Evolutionary conservation across 2,329 filamentous ascomycete genomes (phyloP).

Genomic region (Aspergillus thermomutatus): DNA sequence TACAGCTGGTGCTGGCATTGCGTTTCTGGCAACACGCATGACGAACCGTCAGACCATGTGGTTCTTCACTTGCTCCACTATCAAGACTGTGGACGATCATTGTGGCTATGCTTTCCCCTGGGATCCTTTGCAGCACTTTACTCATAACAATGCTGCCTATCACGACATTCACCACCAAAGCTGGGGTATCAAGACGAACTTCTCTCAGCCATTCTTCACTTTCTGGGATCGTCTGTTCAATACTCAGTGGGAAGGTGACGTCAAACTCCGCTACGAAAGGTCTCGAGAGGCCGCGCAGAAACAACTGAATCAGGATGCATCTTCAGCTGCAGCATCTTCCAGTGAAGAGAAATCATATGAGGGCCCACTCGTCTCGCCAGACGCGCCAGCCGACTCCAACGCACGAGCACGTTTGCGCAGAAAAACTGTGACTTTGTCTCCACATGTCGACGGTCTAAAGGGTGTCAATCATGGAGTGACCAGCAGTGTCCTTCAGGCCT

Average conservation of each 20-base stretch:
- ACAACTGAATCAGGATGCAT: conserved; percentile 50
- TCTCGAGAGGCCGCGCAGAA: conserved; percentile 55
- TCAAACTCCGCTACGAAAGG: conserved; percentile 57
- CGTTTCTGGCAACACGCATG: conserved; percentile 78
- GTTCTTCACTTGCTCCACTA: conserved; percentile 83
- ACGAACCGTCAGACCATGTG: conserved; percentile 80
- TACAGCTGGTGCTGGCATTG: conserved; percentile 79
- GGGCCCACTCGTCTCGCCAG: conserved; percentile 23
- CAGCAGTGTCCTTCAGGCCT: conserved; percentile 39
- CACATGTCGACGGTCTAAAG: conserved; percentile 33
- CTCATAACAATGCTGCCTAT: conserved; percentile 92
- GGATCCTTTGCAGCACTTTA: conserved; percentile 88
- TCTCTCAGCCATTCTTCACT: conserved; percentile 65
- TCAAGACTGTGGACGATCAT: conserved; percentile 98
- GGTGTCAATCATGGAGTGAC: conserved; percentile 37
- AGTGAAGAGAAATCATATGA: conserved; percentile 27
- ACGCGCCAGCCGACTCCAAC: conserved; percentile 20
- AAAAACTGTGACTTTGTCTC: conserved; percentile 30
- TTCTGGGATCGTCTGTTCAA: conserved; percentile 85
- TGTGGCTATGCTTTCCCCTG: conserved; percentile 95
- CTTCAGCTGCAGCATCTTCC: conserved; percentile 10
- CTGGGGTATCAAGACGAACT: conserved; percentile 84
- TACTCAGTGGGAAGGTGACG: conserved; percentile 77
- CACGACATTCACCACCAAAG: conserved; percentile 99
- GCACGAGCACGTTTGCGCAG: conserved; percentile 34